These are phyloP conservation scores for Pyrenochaeta sp. DNA, from an alignment of 2,329 filamentous ascomycete species.

Conservation along the genomic window DNA sequence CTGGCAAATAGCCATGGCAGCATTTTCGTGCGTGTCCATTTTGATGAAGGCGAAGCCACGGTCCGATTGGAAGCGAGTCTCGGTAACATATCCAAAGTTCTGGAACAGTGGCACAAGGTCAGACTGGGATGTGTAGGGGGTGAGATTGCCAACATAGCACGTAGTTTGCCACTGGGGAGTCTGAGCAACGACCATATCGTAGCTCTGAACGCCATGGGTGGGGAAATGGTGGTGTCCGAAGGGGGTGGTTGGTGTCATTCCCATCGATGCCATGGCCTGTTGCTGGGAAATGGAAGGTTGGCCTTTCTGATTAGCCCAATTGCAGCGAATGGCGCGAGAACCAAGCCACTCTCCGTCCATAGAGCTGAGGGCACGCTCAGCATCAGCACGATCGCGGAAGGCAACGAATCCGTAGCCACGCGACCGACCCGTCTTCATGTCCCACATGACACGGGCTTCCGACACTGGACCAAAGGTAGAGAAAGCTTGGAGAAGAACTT, in stretches of 20 bases:
- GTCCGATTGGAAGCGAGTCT: slow-evolving; percentile 97
- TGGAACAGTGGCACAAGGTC: slow-evolving; percentile 98
- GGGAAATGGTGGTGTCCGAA: slow-evolving; percentile 98
- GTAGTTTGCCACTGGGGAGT: slow-evolving; percentile 98
- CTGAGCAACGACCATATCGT: slow-evolving; percentile 95
- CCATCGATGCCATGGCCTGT: slow-evolving; percentile 96
- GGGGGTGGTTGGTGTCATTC: slow-evolving; percentile 95
- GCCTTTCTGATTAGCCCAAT: slow-evolving; percentile 99
- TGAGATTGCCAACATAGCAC: slow-evolving; percentile 96
- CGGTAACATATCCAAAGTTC: slow-evolving; percentile 97
- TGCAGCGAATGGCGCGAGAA: slow-evolving; percentile 96
- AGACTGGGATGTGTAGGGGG: slow-evolving; percentile 95
- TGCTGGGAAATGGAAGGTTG: slow-evolving; percentile 98
- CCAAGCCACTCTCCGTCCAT: slow-evolving; percentile 99
- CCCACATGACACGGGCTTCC: slow-evolving; percentile 99
- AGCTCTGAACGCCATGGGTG: slow-evolving; percentile 94
- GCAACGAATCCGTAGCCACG: slow-evolving; percentile 98
- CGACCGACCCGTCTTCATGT: slow-evolving; percentile 99
- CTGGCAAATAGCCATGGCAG: slow-evolving; percentile 97
- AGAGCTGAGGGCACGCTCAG: slow-evolving; percentile 93
- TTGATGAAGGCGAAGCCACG: slow-evolving; percentile 98
- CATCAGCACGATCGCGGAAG: slow-evolving; percentile 91
- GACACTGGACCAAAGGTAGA: slow-evolving; percentile 95
- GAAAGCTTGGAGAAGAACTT: slow-evolving; percentile 91
- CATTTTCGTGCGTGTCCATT: slow-evolving; percentile 98